A percentile compares a stretch with the other conserved stretches of the same genome.
phyloP scores from a whole-genome alignment of 1,284 basidiomycete species.

The Papiliotrema flavescens region DNA sequence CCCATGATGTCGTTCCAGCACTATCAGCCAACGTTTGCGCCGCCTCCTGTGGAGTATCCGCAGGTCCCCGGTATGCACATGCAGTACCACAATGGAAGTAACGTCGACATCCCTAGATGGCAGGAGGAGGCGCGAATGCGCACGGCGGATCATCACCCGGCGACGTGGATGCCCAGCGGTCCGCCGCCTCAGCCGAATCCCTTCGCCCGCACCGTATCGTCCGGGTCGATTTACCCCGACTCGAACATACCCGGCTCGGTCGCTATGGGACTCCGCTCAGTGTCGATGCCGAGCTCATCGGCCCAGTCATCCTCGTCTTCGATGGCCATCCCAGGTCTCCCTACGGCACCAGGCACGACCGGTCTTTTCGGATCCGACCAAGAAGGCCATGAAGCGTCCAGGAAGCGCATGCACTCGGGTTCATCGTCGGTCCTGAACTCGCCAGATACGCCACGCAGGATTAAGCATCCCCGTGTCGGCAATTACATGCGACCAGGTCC shows the following conservation, averaged over 20 bases:
- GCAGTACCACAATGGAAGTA: too few relatives aligned
- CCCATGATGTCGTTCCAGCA: conserved; percentile 10
- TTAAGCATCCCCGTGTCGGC: conserved; percentile 27
- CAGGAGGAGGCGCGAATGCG: too few relatives aligned
- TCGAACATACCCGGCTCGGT: too few relatives aligned
- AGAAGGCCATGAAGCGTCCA: background rate
- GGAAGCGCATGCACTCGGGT: too few relatives aligned
- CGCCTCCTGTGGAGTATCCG: background rate
- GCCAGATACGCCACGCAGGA: conserved; percentile 20
- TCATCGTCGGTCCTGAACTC: background rate
- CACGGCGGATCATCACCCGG: too few relatives aligned
- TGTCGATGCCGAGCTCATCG: conserved; percentile 9
- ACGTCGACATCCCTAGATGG: too few relatives aligned
- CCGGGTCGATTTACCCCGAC: too few relatives aligned
- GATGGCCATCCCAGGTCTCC: conserved; percentile 1
- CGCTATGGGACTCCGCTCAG: conserved; percentile 9
- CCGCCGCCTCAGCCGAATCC: too few relatives aligned
- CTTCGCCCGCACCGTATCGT: too few relatives aligned
- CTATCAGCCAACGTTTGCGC: conserved; percentile 10
- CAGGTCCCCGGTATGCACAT: conserved; percentile 1
- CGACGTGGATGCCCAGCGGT: too few relatives aligned
- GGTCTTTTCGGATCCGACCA: conserved; percentile 7
- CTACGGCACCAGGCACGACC: background rate
- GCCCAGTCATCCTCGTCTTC: background rate
- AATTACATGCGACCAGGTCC: conserved; percentile 34